Base-by-base conservation (phyloP, 2,329 filamentous ascomycete genomes). In the Exophiala dermatitidis region DNA sequence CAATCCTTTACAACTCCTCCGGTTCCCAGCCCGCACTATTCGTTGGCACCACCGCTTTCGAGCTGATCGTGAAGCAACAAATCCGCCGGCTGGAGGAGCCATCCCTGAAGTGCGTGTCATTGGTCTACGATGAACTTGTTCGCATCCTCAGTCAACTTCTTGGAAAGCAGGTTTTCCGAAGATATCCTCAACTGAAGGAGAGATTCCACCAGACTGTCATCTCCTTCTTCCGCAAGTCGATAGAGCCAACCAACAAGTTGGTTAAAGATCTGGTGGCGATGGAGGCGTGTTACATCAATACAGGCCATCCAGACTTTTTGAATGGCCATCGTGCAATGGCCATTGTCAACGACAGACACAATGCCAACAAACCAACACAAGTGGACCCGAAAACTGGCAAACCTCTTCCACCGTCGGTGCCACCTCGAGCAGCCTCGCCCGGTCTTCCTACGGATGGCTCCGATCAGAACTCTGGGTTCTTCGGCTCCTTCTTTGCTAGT, bases 301-400 rank as follows among this genome's bases (percentile, higher is more conserved):
- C 94, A 31, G 93, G 90, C 6, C 94, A 98, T 69, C 93, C 93
- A 6, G 93, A 98, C 68, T 98, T 98, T 72, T 76, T 98, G 60
- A 97, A 95, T 67, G 93, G 93, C 29, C 91, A 96, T 70, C 84
- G 90, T 65, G 91, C 93, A 45, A 98, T 98, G 93, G 89, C 93
- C 7, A 91, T 98, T 60, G 90, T 98, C 54, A 94, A 97, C 66
- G 93, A 98, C 71, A 85, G 88, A 56, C 86, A 95, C 69, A 87
- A 81, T 66, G 79, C 85, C 29, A 65, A 78, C 46, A 94, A 91
- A 73, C 91, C 93, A 12, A 86, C 90, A 1, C 93, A 96, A 71
- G 91, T 98, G 30, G 93, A 98, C 68, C 93, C 93, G 50, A 98
- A 98, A 81, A 97, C 91, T 1, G 94, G 94, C 70, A 97, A 97